These are phyloP conservation scores for Phaeosphaeriaceae sp. DNA, from an alignment of 2,329 filamentous ascomycete genomes.

Conservation along the genomic window DNA sequence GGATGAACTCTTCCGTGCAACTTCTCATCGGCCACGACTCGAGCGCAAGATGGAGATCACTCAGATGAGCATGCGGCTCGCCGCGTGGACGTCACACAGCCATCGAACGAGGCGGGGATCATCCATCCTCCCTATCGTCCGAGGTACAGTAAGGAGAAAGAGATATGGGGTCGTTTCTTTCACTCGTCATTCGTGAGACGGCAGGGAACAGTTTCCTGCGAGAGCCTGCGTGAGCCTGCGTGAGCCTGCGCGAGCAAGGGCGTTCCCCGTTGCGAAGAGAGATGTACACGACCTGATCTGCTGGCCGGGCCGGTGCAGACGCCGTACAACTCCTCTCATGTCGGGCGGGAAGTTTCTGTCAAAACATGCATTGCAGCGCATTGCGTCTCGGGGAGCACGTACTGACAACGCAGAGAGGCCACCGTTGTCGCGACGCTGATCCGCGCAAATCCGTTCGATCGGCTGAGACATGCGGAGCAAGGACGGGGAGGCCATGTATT, in stretches of 20 bases:
- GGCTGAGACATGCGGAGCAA: neutral
- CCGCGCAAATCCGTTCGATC: neutral
- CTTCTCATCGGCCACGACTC: too few relatives aligned
- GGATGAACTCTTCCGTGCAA: too few relatives aligned
- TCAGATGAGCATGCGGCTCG: too few relatives aligned
- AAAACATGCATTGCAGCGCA: neutral
- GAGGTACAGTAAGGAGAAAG: too few relatives aligned
- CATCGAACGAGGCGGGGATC: too few relatives aligned
- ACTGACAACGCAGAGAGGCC: neutral
- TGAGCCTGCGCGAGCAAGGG: neutral
- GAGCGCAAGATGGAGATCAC: too few relatives aligned
- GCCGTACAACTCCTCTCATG: neutral
- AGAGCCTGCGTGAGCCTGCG: too few relatives aligned
- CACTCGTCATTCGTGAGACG: too few relatives aligned
- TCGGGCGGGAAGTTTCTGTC: neutral
- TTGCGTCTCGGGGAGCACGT: neutral
- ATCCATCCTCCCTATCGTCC: too few relatives aligned
- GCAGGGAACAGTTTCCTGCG: too few relatives aligned
- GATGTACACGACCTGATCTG: neutral
- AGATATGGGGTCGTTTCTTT: too few relatives aligned
- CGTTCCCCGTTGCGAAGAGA: neutral
- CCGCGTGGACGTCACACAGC: too few relatives aligned
- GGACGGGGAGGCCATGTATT: neutral
- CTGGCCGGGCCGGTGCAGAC: neutral
- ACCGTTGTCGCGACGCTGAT: neutral